phyloP scores from a whole-genome alignment of 345 rosid genomes.

The Brassica rapa region DNA sequence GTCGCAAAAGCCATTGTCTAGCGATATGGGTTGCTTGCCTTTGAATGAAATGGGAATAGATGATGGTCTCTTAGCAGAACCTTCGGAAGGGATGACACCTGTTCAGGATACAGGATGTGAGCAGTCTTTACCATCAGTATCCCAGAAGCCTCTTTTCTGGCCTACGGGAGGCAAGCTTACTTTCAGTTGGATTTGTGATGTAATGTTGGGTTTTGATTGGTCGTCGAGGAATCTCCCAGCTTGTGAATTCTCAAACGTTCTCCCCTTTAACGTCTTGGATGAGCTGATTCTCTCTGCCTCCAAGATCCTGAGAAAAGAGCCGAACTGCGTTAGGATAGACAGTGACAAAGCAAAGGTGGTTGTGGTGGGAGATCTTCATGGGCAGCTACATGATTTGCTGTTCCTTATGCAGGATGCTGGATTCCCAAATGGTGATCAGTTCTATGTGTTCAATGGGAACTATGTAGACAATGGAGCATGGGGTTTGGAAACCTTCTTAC shows the following conservation, averaged over 20 bases:
- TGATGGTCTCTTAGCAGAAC: slow-evolving; percentile 27
- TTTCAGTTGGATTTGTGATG: slow-evolving; percentile 48
- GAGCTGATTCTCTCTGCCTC: slow-evolving; percentile 37
- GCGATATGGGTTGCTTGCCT: slow-evolving; percentile 16
- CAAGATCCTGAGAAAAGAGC: slow-evolving; percentile 42
- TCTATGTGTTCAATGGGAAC: slow-evolving; percentile 44
- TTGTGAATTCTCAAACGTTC: slow-evolving; percentile 39
- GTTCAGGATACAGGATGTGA: slow-evolving; percentile 35
- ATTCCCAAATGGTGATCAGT: slow-evolving; percentile 41
- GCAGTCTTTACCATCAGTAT: slow-evolving; percentile 30
- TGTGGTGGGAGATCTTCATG: slow-evolving; percentile 45
- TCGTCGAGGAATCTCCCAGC: slow-evolving; percentile 43
- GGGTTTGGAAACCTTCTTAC: slow-evolving; percentile 43
- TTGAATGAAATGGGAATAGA: slow-evolving; percentile 27
- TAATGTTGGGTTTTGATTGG: slow-evolving; percentile 46
- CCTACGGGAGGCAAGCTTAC: slow-evolving; percentile 43
- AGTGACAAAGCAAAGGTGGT: slow-evolving; percentile 43
- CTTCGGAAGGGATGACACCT: slow-evolving; percentile 29
- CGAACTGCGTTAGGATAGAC: slow-evolving; percentile 42
- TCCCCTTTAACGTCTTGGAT: slow-evolving; percentile 38
- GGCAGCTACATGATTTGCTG: slow-evolving; percentile 45
- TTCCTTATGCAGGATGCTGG: slow-evolving; percentile 46
- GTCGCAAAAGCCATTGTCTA: slow-evolving; percentile 26
- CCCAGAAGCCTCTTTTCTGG: slow-evolving; percentile 44
- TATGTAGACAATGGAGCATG: slow-evolving; percentile 44